A percentile compares a stretch with the other conserved stretches of the same genome.
Evolutionary conservation across 345 rosid species (phyloP).

Genomic region (Camelina laxa): DNA sequence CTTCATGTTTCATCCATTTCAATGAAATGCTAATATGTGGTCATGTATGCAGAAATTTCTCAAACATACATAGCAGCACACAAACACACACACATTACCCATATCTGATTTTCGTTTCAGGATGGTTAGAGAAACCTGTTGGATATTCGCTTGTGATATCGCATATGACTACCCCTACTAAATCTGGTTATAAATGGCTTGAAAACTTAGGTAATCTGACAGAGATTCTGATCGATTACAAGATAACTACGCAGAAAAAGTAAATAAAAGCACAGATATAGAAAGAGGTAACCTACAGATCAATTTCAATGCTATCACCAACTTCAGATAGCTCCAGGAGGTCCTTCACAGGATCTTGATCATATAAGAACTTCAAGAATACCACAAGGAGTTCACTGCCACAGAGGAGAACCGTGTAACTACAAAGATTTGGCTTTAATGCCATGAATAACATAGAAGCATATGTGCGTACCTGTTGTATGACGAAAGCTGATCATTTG

Average conservation of each 20-base stretch:
- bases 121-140: neutral
- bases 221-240: neutral
- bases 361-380: conserved; percentile 87
- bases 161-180: conserved; percentile 5
- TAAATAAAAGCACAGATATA: conserved; percentile 15
- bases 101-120: neutral
- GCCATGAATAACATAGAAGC: conserved; percentile 23
- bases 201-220: neutral
- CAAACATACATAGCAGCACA: conserved; percentile 1
- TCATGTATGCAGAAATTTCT: conserved; percentile 11
- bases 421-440: conserved; percentile 16
- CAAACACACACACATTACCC: conserved; percentile 6
- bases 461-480: conserved; percentile 66
- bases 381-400: conserved; percentile 87
- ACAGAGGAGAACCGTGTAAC: conserved; percentile 42
- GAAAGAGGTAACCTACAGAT: conserved; percentile 61
- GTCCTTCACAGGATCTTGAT: conserved; percentile 89
- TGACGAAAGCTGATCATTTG: conserved; percentile 78
- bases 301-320: conserved; percentile 63
- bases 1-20: conserved; percentile 19
- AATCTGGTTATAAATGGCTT: conserved; percentile 3
- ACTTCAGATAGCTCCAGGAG: conserved; percentile 67
- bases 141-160: neutral
- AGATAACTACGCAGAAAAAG: conserved; percentile 16
- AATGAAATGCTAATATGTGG: conserved; percentile 9